Percentiles rank a stretch among this genome's conserved stretches.
Evolutionary conservation across 108 stramenopile species (phyloP).

Genomic region (Cyclotella atomus): DNA sequence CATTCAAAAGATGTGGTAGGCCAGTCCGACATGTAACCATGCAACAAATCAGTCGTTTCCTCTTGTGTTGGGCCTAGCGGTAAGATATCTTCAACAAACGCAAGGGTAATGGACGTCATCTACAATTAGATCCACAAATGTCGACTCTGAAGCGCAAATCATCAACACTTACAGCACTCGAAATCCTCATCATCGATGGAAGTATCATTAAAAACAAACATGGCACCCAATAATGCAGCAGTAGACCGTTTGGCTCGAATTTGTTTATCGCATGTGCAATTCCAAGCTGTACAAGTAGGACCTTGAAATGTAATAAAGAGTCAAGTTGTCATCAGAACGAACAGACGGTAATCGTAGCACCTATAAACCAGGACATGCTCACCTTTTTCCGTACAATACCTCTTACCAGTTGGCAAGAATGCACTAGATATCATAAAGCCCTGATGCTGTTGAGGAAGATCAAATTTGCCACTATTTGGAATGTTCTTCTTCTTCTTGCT

Average conservation of each 20-base stretch:
- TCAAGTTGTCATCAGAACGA: too few species aligned
- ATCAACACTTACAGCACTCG: not conserved
- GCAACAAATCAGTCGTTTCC: not conserved
- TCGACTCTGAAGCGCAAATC: not conserved
- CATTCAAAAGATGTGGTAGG: constrained; percentile 41
- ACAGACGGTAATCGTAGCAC: not conserved
- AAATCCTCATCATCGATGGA: not conserved
- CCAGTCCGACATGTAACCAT: constrained; percentile 36
- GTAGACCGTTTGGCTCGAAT: constrained; percentile 40
- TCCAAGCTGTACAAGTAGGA: constrained; percentile 42
- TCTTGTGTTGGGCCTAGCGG: constrained; percentile 38
- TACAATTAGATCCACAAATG: not conserved
- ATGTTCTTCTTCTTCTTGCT: constrained; percentile 5
- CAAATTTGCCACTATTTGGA: constrained; percentile 16
- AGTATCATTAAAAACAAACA: constrained; percentile 44
- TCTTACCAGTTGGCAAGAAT: constrained; percentile 44
- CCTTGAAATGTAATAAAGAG: too few species aligned
- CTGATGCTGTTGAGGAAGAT: constrained; percentile 2
- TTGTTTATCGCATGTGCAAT: constrained; percentile 55
- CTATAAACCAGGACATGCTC: not conserved
- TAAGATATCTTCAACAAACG: constrained; percentile 15
- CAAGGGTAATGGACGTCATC: not conserved
- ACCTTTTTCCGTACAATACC: constrained; percentile 53
- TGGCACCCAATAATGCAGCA: constrained; percentile 47
- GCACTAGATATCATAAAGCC: constrained; percentile 39